Conservation (phyloP, 2,329 filamentous ascomycete species). For the Alternaria solani region DNA sequence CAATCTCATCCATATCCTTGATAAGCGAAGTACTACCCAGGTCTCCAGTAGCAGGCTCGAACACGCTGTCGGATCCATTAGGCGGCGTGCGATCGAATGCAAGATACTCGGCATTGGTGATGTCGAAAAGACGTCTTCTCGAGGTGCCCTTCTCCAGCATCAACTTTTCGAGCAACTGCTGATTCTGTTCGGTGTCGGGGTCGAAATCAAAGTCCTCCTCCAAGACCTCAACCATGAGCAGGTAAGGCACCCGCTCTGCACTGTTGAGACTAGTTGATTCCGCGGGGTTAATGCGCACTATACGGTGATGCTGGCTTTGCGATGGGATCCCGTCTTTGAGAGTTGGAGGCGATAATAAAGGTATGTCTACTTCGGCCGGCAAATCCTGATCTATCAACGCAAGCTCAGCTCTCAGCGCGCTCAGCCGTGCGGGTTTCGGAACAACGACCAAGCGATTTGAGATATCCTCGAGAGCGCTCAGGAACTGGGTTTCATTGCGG, state of each 20-base stretch:
- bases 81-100: slow-evolving; percentile 55
- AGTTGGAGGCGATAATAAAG: slow-evolving; percentile 79
- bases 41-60: slow-evolving; percentile 82
- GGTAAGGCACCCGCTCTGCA: slow-evolving; percentile 83
- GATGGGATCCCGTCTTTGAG: slow-evolving; percentile 76
- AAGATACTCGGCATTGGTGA: slow-evolving; percentile 68
- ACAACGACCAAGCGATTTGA: slow-evolving; percentile 85
- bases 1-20: slow-evolving; percentile 61
- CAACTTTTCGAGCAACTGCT: slow-evolving; percentile 68
- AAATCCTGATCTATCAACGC: slow-evolving; percentile 82
- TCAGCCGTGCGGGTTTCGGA: slow-evolving; percentile 81
- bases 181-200: slow-evolving; percentile 75
- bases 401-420: slow-evolving; percentile 80
- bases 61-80: slow-evolving; percentile 72
- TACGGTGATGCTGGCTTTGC: slow-evolving; percentile 80
- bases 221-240: slow-evolving; percentile 84
- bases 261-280: slow-evolving; percentile 87
- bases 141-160: slow-evolving; percentile 71
- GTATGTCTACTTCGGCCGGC: slow-evolving; percentile 84
- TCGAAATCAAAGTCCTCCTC: slow-evolving; percentile 85
- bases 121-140: slow-evolving; percentile 61
- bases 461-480: slow-evolving; percentile 82
- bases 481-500: slow-evolving; percentile 79
- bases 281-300: slow-evolving; percentile 82
- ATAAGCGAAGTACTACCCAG: slow-evolving; percentile 76